Base-by-base conservation (phyloP, 2,329 filamentous ascomycete genomes). In the Colletotrichum echinochloae region DNA sequence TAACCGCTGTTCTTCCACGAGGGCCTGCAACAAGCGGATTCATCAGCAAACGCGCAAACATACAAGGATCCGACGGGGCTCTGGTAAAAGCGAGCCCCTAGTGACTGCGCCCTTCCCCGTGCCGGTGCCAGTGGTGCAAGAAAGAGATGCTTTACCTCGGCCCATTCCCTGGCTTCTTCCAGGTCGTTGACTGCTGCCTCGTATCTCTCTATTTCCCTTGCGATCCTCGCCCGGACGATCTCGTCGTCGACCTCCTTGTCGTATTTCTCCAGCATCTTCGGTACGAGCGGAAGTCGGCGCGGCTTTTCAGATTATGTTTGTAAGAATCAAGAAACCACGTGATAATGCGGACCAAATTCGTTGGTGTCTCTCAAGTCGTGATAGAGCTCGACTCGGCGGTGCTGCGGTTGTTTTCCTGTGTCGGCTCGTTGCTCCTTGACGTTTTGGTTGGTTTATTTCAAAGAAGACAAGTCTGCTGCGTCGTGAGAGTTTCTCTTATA, bases 301-400 rank as follows among this genome's bases (percentile, higher is more conserved):
- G 7, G 12, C 20, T 54, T 1, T 6, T 2, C 2, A 5, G 6
- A 9, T 7, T 4, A 3, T 52, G n/a, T n/a, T n/a, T n/a, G n/a
- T 5, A 4, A 16, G 18, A 14, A 9, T 35, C 5, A 0, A n/a
- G 20, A 1, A 35, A 12, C 1, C 16, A 5, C 18, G 14, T 16
- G 5, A 5, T 7, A 20, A n/a, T 0, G 11, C 7, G 18, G 12
- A 8, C 3, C n/a, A n/a, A n/a, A n/a, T 30, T 1, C 5, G 18
- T 33, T 12, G 28, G 5, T 6, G 9, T 28, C 5, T 12, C 18
- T 20, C 5, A n/a, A 2, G 26, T n/a, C 9, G 8, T 6, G 5
- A 30, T 18, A 8, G 5, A 12, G 28, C 28, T 12, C 16, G 1
- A 28, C 4, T 48, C 3, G 2, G 2, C 2, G 11, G 18, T 23